Evolutionary conservation across 805 yeast genomes (phyloP).

Genomic region (Tetrapisispora taiwanensis): DNA sequence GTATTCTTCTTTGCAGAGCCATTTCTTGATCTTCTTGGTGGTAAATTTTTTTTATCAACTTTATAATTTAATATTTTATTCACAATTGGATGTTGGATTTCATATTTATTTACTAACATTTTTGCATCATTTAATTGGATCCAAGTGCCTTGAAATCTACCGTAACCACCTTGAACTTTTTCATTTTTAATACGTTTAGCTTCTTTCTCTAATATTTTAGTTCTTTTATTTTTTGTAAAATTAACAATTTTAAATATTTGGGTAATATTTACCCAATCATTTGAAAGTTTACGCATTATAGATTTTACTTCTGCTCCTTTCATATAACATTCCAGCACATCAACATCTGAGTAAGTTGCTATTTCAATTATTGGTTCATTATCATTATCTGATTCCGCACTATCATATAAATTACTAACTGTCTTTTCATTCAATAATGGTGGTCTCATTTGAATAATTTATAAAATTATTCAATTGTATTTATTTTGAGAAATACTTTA

Average conservation of each 20-base stretch:
- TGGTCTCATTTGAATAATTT: neutral
- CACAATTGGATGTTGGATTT: slow-evolving; percentile 40
- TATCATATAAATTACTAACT: neutral
- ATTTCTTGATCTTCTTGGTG: slow-evolving; percentile 33
- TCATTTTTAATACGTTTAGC: slow-evolving; percentile 64
- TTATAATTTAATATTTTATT: slow-evolving; percentile 43
- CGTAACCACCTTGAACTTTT: slow-evolving; percentile 79
- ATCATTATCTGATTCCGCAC: slow-evolving; percentile 1
- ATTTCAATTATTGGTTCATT: slow-evolving; percentile 24
- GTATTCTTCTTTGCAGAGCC: slow-evolving; percentile 23
- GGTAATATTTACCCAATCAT: slow-evolving; percentile 89
- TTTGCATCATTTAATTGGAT: slow-evolving; percentile 60
- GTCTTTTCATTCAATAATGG: slow-evolving; percentile 1
- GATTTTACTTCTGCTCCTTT: slow-evolving; percentile 34
- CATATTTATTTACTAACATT: slow-evolving; percentile 43
- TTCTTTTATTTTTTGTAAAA: slow-evolving; percentile 69
- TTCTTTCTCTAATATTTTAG: slow-evolving; percentile 64
- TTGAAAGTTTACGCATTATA: slow-evolving; percentile 75
- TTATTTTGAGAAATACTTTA: no score
- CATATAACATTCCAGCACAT: slow-evolving; percentile 53
- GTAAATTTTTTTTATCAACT: slow-evolving; percentile 38
- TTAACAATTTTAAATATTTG: slow-evolving; percentile 72
- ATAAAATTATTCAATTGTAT: neutral
- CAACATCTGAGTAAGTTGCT: slow-evolving; percentile 41
- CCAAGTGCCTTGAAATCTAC: slow-evolving; percentile 82